Base-by-base conservation (phyloP, 2,329 filamentous ascomycete species). In the Trichophyton schoenleinii region DNA sequence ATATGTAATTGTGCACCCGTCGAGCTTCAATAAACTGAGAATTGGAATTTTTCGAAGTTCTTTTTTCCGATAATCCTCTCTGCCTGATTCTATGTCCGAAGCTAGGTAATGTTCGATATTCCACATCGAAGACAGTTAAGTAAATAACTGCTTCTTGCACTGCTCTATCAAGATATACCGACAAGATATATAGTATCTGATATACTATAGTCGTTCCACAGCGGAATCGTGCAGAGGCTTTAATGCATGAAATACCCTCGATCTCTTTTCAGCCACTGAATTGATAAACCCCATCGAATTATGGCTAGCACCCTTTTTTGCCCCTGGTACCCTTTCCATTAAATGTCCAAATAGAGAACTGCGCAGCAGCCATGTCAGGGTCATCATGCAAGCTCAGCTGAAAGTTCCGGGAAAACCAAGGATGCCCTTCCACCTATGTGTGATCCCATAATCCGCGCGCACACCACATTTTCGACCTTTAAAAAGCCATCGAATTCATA, bases 111-210 rank as follows among this genome's bases (percentile, higher is more conserved):
- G 68, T 59, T 71, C 76, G 75, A 75, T 67, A 69, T 66, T 66
- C 67, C 67, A 70, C 66, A 66, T 66, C 63, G 67, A 70, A 69
- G 68, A 70, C 68, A 72, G 71, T 66, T 68, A 69, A 71, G 69
- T 70, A 67, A 70, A 69, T 70, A 67, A 72, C 72, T 75, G 80
- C 73, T 75, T 77, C 78, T 74, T 78, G 78, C 70, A 79, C 78
- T 80, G 82, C 78, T 82, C 81, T 85, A 85, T 83, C 78, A 83
- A 84, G 80, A 83, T 82, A 81, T 83, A 82, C 84, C 81, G 81
- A 84, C 80, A 84, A 79, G 79, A 80, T 84, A 83, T 82, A 81
- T 80, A 80, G 76, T 75, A 78, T 77, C 72, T 71, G 73, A 70
- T 73, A 72, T 75, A 77, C 74, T 76, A 76, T 75, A 70, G 70